phyloP scores from a whole-genome alignment of 2,329 filamentous ascomycete species.

The Aspergillus texensis region DNA sequence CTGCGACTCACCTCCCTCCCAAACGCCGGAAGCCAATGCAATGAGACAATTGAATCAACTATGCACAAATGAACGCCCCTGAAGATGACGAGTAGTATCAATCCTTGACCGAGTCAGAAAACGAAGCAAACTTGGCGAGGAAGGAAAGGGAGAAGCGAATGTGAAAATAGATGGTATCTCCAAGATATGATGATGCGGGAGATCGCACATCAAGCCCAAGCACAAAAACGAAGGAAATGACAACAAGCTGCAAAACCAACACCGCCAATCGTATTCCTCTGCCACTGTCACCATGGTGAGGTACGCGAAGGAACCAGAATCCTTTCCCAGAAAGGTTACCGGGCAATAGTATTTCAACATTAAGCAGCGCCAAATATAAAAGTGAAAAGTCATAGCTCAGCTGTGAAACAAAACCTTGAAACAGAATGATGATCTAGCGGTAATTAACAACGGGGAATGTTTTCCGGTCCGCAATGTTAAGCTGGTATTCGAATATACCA shows the following conservation, averaged over 20 bases:
- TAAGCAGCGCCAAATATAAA: not conserved
- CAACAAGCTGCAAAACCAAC: not conserved
- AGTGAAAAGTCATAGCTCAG: not conserved
- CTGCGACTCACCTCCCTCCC: not conserved
- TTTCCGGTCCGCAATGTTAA: constrained; percentile 52
- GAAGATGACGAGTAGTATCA: not conserved
- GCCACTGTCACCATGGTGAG: not conserved
- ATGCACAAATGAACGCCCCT: not conserved
- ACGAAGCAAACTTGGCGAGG: not conserved
- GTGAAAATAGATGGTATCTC: not conserved
- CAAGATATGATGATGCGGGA: not conserved
- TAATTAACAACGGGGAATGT: constrained; percentile 49
- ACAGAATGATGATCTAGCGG: constrained; percentile 34
- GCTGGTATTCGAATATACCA: constrained; percentile 51
- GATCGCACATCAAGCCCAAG: not conserved
- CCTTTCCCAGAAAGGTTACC: not conserved
- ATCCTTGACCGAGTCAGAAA: not conserved
- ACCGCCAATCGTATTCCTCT: not conserved
- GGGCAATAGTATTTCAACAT: not conserved
- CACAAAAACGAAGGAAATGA: not conserved
- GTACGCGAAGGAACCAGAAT: not conserved
- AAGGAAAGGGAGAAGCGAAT: not conserved
- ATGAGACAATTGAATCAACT: not conserved
- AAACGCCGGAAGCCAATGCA: not conserved
- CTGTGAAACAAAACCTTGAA: not conserved